phyloP scores from a whole-genome alignment of 1,139 yeast species.

The Yamadazyma triangularis region DNA sequence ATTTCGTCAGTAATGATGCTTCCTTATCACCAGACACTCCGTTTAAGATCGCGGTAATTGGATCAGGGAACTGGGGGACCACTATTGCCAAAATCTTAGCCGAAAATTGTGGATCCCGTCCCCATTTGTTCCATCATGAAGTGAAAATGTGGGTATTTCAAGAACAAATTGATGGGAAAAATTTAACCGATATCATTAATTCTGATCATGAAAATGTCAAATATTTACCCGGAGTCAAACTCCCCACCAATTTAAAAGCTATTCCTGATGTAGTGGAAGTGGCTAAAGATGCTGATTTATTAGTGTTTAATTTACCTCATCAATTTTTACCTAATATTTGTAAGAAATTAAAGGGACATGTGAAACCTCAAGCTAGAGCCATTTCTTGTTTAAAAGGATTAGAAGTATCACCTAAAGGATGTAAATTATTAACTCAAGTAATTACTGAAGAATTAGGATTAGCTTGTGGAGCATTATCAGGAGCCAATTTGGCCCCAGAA shows the following conservation, averaged over 20 bases:
- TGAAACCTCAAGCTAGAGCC: slow-evolving; percentile 68
- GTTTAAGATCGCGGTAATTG: slow-evolving; percentile 58
- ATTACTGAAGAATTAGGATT: slow-evolving; percentile 75
- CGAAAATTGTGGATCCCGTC: slow-evolving; percentile 71
- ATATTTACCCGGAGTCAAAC: slow-evolving; percentile 73
- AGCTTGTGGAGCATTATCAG: slow-evolving; percentile 90
- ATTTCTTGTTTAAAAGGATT: slow-evolving; percentile 92
- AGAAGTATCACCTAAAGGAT: slow-evolving; percentile 75
- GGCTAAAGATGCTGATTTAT: slow-evolving; percentile 71
- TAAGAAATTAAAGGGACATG: slow-evolving; percentile 69
- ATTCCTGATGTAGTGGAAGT: slow-evolving; percentile 75
- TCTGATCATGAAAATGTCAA: slow-evolving; percentile 83
- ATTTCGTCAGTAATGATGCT: slow-evolving; percentile 12
- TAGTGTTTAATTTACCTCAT: slow-evolving; percentile 91
- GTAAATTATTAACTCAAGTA: slow-evolving; percentile 70
- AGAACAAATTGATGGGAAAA: slow-evolving; percentile 67
- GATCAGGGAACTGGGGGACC: slow-evolving; percentile 92
- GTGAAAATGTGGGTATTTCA: slow-evolving; percentile 96
- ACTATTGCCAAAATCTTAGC: slow-evolving; percentile 92
- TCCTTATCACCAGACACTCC: slow-evolving; percentile 29
- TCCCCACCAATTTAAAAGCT: slow-evolving; percentile 79
- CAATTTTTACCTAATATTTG: slow-evolving; percentile 79
- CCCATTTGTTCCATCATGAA: slow-evolving; percentile 57
- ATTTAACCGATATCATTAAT: slow-evolving; percentile 83
- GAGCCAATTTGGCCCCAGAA: slow-evolving; percentile 94